Conservation (phyloP, 2,329 filamentous ascomycete species). For the Sarocladiaceae sp. region DNA sequence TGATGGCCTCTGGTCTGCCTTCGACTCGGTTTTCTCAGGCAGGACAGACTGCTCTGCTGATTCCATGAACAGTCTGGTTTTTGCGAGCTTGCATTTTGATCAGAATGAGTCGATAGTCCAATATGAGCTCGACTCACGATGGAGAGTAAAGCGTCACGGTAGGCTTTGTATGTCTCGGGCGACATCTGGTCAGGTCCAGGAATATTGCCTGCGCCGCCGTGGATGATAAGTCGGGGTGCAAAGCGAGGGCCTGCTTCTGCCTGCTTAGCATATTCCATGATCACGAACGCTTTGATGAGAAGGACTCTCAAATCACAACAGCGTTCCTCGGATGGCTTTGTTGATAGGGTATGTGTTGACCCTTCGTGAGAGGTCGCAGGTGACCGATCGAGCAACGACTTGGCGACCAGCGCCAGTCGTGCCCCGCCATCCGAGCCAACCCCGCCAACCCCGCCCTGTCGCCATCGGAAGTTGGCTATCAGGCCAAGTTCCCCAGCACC, state of each 20-base stretch:
- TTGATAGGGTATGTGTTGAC: no score
- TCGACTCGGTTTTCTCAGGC: slow-evolving; percentile 1
- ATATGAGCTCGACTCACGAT: slow-evolving; percentile 40
- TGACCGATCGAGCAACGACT: no score
- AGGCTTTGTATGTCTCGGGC: slow-evolving; percentile 49
- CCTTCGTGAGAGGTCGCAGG: no score
- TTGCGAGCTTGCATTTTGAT: not conserved
- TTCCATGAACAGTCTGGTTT: not conserved
- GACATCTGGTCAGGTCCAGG: slow-evolving; percentile 52
- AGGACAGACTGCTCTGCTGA: not conserved
- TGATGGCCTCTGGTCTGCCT: slow-evolving; percentile 28
- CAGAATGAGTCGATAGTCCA: not conserved
- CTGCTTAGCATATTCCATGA: slow-evolving; percentile 35
- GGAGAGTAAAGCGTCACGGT: slow-evolving; percentile 52
- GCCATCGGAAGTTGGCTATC: no score
- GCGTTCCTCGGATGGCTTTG: no score
- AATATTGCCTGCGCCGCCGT: slow-evolving; percentile 69
- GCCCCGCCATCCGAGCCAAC: no score
- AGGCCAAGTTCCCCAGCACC: no score
- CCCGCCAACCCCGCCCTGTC: no score
- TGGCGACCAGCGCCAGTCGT: no score
- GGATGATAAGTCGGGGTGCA: slow-evolving; percentile 59
- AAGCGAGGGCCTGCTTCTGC: slow-evolving; percentile 15
- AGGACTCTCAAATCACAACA: no score
- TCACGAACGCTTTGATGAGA: slow-evolving; percentile 5